These are phyloP conservation scores for Cryptosporidium baileyi DNA, from an alignment of 169 alveolate species.

Conservation along the genomic window DNA sequence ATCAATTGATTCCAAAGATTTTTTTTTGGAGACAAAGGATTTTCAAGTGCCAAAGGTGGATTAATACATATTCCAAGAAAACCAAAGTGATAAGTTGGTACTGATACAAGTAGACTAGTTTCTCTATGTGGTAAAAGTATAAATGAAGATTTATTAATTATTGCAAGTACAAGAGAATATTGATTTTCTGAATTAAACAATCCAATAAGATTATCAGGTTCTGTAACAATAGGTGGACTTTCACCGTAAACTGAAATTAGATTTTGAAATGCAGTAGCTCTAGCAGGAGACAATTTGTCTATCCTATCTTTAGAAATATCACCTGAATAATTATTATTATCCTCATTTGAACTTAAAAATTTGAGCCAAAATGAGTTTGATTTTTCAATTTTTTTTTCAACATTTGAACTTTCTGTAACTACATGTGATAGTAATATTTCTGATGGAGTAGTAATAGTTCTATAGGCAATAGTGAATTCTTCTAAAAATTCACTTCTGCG, in stretches of 20 bases:
- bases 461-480: constrained; percentile 27
- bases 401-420: neutral
- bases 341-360: neutral
- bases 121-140: constrained; percentile 69
- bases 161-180: constrained; percentile 58
- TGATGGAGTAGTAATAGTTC: constrained; percentile 63
- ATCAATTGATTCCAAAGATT: neutral
- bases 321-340: neutral
- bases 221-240: constrained; percentile 38
- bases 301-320: neutral
- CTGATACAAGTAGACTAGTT: constrained; percentile 49
- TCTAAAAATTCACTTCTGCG: constrained; percentile 60
- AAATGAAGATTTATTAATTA: constrained; percentile 17
- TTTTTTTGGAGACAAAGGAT: constrained; percentile 27
- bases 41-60: constrained; percentile 58
- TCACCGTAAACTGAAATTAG: constrained; percentile 63
- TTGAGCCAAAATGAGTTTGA: constrained; percentile 41
- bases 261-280: constrained; percentile 50
- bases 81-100: constrained; percentile 67
- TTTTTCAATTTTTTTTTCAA: constrained; percentile 16
- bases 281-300: constrained; percentile 29
- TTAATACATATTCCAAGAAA: constrained; percentile 50
- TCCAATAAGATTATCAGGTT: constrained; percentile 58
- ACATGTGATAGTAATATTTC: constrained; percentile 59
- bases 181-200: constrained; percentile 59